Evolutionary conservation across 768 basidiomycete species (phyloP), one percentile per base, ranked within the genome.

Genomic region (Termitomyces sp.): DNA sequence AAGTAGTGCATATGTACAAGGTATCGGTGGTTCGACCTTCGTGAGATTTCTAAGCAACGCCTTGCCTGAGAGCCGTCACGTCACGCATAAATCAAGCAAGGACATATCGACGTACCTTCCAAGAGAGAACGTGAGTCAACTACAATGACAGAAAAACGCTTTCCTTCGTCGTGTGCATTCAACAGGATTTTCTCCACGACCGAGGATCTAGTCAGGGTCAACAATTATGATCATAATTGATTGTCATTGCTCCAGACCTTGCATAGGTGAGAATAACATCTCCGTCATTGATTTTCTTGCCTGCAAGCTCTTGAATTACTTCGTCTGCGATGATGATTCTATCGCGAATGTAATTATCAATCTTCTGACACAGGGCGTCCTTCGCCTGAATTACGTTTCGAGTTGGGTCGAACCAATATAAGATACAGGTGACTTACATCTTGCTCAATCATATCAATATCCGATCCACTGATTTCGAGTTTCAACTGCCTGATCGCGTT

Each of bases 401-500:
- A 57, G 24, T 55, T 3, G 54, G 32, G 18, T 54, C 11, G 11
- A 46, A 32, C 30, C 6, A 45, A 28, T 36, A 24, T 55, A 49
- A 13, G 55, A 58, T n/a, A 20, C 33, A 30, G 40, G 35, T 9
- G 43, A 66, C 70, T 63, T 66, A 96, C 96, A 74, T 98, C 93
- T 67, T 96, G 92, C 72, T 98, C 94, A 5, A 94, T 87, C 70
- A 94, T 79, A 75, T 99, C 96, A 50, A 93, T 93, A 64, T 94
- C 92, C 43, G 94, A 84, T 41, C 82, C 83, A 66, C 92, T 94
- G 67, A 99, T 97, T 66, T 98, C 94, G 56, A 96, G 77, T 75
- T 99, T 99, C 64, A 99, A 78, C 70, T 95, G 90, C 58, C 94
- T 83, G 64, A 94, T 92, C 0, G 94, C 92, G 67, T 94, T 96